A percentile compares a stretch with the other conserved stretches of the same genome.
Evolutionary conservation across 306 rosid genomes (phyloP).

Genomic region (Fagus crenata): DNA sequence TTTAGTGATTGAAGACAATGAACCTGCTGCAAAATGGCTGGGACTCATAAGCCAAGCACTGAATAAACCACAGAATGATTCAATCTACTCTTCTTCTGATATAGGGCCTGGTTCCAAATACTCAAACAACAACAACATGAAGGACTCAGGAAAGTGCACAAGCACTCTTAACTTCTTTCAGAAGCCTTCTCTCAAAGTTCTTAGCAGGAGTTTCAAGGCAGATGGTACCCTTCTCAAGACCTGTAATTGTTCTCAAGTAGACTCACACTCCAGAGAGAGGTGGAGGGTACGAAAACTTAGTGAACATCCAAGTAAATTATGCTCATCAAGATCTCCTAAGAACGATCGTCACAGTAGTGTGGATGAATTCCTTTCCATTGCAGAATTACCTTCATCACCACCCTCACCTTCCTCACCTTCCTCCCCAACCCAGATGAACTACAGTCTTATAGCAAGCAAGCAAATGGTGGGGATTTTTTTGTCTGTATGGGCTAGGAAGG

Average conservation of each 20-base stretch:
- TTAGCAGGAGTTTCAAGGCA: slow-evolving; percentile 58
- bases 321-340: slow-evolving; percentile 10
- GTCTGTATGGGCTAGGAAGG: slow-evolving; percentile 75
- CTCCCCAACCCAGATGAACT: slow-evolving; percentile 30
- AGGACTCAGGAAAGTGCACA: slow-evolving; percentile 40
- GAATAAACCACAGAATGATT: slow-evolving; percentile 52
- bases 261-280: slow-evolving; percentile 47
- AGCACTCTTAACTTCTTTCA: slow-evolving; percentile 60
- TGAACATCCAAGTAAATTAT: slow-evolving; percentile 40
- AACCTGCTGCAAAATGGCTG: slow-evolving; percentile 92
- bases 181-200: slow-evolving; percentile 70
- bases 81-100: slow-evolving; percentile 31
- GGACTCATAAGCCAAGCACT: slow-evolving; percentile 71
- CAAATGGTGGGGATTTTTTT: slow-evolving; percentile 94
- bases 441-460: slow-evolving; percentile 69
- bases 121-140: slow-evolving; percentile 21
- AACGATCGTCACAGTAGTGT: slow-evolving; percentile 17
- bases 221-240: slow-evolving; percentile 65
- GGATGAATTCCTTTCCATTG: slow-evolving; percentile 55
- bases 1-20: slow-evolving; percentile 85
- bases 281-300: slow-evolving; percentile 52
- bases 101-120: slow-evolving; percentile 36
- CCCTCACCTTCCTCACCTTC: neutral
- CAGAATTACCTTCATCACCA: slow-evolving; percentile 49
- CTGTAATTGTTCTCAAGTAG: slow-evolving; percentile 67